Evolutionary conservation across 805 yeast species (phyloP).

Genomic region (Cyberlindnera euphorbiiphila): DNA sequence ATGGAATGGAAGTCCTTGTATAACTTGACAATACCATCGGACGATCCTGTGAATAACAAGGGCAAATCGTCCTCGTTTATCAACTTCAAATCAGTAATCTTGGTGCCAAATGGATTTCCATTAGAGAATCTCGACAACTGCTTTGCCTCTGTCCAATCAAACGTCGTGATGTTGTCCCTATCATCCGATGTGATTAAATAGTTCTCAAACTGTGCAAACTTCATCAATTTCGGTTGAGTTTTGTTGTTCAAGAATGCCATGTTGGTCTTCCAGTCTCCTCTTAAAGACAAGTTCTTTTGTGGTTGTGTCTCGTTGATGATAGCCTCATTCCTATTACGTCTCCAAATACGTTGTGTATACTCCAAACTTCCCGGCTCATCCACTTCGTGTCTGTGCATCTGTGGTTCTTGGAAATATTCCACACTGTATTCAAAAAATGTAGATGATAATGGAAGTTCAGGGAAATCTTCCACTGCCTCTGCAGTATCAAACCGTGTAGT

Average conservation of each 20-base stretch:
- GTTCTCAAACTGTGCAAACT: slow-evolving; percentile 88
- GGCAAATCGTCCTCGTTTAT: slow-evolving; percentile 92
- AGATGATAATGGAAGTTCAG: slow-evolving; percentile 50
- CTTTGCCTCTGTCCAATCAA: slow-evolving; percentile 77
- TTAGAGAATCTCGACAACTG: slow-evolving; percentile 69
- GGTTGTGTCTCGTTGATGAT: slow-evolving; percentile 87
- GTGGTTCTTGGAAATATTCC: slow-evolving; percentile 96
- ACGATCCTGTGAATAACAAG: slow-evolving; percentile 78
- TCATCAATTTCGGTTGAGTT: slow-evolving; percentile 74
- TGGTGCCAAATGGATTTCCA: slow-evolving; percentile 83
- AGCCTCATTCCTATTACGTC: slow-evolving; percentile 82
- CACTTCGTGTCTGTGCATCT: slow-evolving; percentile 74
- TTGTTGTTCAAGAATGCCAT: slow-evolving; percentile 59
- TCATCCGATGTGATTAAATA: slow-evolving; percentile 78
- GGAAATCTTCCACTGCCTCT: slow-evolving; percentile 20
- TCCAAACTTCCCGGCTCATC: slow-evolving; percentile 93
- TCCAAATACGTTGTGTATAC: slow-evolving; percentile 79
- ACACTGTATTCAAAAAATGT: slow-evolving; percentile 69
- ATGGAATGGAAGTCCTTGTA: slow-evolving; percentile 69
- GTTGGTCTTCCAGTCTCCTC: slow-evolving; percentile 80
- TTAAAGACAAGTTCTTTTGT: slow-evolving; percentile 76
- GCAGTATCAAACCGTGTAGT: slow-evolving; percentile 48
- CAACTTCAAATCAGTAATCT: slow-evolving; percentile 80
- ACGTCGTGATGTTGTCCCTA: slow-evolving; percentile 74
- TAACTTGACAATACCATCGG: slow-evolving; percentile 90